Evolutionary conservation across 2,329 filamentous ascomycete genomes (phyloP).

Genomic region (Microsporum ferrugineum): DNA sequence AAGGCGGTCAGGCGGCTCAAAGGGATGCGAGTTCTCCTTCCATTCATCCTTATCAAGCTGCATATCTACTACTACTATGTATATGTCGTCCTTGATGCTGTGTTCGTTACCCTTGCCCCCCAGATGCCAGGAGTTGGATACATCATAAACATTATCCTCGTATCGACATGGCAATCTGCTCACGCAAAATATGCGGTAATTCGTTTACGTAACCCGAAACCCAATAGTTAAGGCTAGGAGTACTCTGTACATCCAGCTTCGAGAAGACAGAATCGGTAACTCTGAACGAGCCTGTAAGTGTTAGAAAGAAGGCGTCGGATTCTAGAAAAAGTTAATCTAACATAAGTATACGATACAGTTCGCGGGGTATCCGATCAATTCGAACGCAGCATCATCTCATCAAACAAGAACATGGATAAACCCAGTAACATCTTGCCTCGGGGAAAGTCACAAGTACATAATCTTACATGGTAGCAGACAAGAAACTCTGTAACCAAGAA

Average conservation of each 20-base stretch:
- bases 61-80: no score
- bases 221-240: no score
- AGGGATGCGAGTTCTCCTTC: not conserved
- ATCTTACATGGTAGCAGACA: not conserved
- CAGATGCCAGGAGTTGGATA: no score
- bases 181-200: no score
- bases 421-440: not conserved
- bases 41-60: no score
- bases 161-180: no score
- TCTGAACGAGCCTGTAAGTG: not conserved
- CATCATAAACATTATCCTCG: no score
- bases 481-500: not conserved
- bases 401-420: not conserved
- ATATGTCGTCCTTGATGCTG: no score
- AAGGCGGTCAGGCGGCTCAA: not conserved
- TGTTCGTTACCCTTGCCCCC: no score
- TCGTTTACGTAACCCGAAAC: no score
- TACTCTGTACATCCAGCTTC: no score
- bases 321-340: not conserved
- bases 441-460: not conserved
- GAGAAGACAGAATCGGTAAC: no score
- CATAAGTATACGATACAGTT: not conserved
- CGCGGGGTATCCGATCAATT: not conserved
- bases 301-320: not conserved
- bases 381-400: not conserved